Conservation (phyloP, 139 green algal genomes). For the Zygnema circumcarinatum region DNA sequence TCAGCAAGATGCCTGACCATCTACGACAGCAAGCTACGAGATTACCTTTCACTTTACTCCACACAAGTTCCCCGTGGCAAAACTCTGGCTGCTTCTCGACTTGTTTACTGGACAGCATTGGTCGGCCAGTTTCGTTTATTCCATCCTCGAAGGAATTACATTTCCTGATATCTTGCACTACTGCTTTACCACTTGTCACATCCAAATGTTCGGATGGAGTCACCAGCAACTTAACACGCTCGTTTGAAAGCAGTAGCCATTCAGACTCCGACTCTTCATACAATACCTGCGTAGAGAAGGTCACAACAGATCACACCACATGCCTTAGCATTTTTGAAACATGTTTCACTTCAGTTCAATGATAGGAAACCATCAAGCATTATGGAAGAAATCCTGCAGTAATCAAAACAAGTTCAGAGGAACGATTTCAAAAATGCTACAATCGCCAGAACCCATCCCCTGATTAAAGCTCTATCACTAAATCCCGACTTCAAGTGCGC, state of each 20-base stretch:
- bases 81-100: not conserved
- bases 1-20: no score
- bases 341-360: no score
- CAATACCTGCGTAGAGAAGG: conserved; percentile 23
- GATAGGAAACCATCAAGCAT: no score
- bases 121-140: not conserved
- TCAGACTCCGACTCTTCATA: conserved; percentile 27
- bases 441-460: no score
- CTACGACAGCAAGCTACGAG: no score
- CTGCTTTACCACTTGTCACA: not conserved
- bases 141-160: not conserved
- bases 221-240: conserved; percentile 24
- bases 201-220: conserved; percentile 11
- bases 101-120: not conserved
- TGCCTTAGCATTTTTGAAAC: no score
- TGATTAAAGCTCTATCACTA: no score
- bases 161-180: not conserved
- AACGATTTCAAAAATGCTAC: no score
- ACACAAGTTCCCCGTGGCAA: not conserved
- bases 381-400: no score
- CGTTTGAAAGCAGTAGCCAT: conserved; percentile 28
- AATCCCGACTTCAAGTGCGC: no score
- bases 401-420: no score
- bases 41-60: not conserved
- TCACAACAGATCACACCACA: no score